Conservation (phyloP, 495 filamentous ascomycete species). For the Ramalina peruviana region DNA sequence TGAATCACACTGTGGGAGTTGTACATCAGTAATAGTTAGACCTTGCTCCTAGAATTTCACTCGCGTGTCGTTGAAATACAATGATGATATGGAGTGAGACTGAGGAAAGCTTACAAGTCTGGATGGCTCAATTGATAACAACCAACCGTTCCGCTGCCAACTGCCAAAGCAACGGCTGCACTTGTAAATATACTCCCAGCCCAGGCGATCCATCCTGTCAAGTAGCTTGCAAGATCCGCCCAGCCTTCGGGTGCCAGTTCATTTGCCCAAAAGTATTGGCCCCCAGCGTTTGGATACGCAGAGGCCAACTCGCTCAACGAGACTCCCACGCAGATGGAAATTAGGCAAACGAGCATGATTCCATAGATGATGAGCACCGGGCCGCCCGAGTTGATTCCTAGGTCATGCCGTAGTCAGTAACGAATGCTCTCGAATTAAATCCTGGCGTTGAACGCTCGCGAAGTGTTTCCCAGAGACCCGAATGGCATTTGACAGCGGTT, state of each 20-base stretch:
- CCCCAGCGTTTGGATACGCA: conserved; percentile 46
- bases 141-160: conserved; percentile 37
- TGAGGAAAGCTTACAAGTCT: conserved; percentile 29
- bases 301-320: conserved; percentile 43
- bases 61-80: not conserved
- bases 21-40: conserved; percentile 2
- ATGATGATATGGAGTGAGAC: not conserved
- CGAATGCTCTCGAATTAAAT: no score
- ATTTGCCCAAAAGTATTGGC: conserved; percentile 51
- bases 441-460: no score
- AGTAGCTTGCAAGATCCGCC: conserved; percentile 37
- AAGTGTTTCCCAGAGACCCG: no score
- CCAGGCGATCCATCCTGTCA: conserved; percentile 46
- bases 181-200: conserved; percentile 43
- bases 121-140: conserved; percentile 46
- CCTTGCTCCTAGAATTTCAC: not conserved
- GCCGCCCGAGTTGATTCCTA: conserved; percentile 44
- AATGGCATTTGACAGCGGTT: no score
- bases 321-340: conserved; percentile 41
- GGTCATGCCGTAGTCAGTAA: no score
- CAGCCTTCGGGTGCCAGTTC: conserved; percentile 41
- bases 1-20: conserved; percentile 23
- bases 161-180: conserved; percentile 41
- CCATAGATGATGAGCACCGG: conserved; percentile 48
- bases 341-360: conserved; percentile 38